Evolutionary conservation across 257 asterid genomes (phyloP), one percentile per base, ranked within the genome.

Genomic region (Paraleonurus japonicus): DNA sequence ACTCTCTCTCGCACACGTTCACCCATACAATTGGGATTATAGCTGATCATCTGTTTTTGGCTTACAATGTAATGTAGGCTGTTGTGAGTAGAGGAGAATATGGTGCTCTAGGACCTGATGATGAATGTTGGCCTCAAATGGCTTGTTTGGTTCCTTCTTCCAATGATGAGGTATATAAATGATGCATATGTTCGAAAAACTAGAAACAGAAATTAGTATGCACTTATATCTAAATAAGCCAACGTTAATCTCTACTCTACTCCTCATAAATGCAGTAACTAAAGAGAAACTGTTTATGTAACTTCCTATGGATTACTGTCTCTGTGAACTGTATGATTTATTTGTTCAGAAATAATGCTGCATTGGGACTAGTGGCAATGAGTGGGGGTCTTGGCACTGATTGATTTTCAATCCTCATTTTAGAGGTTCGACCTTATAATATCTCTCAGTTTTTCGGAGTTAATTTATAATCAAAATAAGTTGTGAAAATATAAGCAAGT

Each of bases 121-220:
- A 80, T 69, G 87, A 85, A 30, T 86, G 95, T 79, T 95, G 99
- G 99, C 84, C 98, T 20, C 98, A 88, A 80, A 88, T 92, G 97
- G 97, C 93, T 22, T 81, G 93, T 76, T 26, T 83, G 71, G 83
- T 95, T 74, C 98, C 98, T 75, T 80, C 86, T 61, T 28, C 79
- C 48, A 65, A 61, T 67, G 85, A 85, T 65, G 83, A 88, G 96
- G 98, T 92, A 79, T 32, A 48, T 77, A 72, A 75, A 48, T 57
- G 59, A 58, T 50, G 53, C 23, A 23, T 35, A 53, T 61, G 32
- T 53, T 28, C 37, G 19, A 8, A 35, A 57, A 60, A 3, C n/a
- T n/a, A n/a, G n/a, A n/a, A n/a, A n/a, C 26, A 9, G 12, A 35
- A 6, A n/a, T 35, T 26, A 37, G 4, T 23, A 19, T 4, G 17